phyloP scores from a whole-genome alignment of 2,329 filamentous ascomycete genomes.

The Clarireedia paspali region DNA sequence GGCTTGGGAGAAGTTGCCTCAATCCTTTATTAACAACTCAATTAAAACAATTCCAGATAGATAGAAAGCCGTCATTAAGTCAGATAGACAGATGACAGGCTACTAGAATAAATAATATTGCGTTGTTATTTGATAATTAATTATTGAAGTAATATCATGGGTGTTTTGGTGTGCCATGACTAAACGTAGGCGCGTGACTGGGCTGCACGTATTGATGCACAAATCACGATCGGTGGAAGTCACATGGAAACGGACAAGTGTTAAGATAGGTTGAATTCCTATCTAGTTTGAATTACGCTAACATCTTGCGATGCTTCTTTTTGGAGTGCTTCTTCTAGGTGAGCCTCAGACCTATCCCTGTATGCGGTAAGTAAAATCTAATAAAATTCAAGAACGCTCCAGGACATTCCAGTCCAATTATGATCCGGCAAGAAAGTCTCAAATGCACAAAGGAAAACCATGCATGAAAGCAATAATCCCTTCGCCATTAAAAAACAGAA shows the following conservation, averaged over 20 bases:
- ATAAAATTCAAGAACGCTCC: not conserved
- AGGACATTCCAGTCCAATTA: conserved; percentile 11
- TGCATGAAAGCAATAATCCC: conserved; percentile 13
- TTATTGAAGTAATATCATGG: too few relatives aligned
- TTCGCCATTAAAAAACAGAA: conserved; percentile 10
- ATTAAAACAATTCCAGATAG: too few relatives aligned
- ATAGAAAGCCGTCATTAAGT: too few relatives aligned
- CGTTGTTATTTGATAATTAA: too few relatives aligned
- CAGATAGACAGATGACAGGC: too few relatives aligned
- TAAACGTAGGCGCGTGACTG: too few relatives aligned
- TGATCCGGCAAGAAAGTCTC: conserved; percentile 14
- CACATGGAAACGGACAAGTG: not conserved
- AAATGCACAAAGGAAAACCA: conserved; percentile 10
- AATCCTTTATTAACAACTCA: too few relatives aligned
- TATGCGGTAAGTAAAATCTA: conserved; percentile 9
- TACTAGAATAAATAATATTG: too few relatives aligned
- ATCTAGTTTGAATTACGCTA: not conserved
- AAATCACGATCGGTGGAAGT: not conserved
- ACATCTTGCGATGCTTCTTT: not conserved
- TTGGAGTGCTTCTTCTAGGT: not conserved
- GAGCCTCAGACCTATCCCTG: conserved; percentile 7
- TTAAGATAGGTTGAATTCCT: not conserved
- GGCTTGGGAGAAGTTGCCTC: too few relatives aligned
- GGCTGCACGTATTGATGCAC: too few relatives aligned
- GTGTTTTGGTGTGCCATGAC: too few relatives aligned